These are phyloP conservation scores for Corylus heterophylla DNA, from an alignment of 306 rosid species.

Conservation along the genomic window DNA sequence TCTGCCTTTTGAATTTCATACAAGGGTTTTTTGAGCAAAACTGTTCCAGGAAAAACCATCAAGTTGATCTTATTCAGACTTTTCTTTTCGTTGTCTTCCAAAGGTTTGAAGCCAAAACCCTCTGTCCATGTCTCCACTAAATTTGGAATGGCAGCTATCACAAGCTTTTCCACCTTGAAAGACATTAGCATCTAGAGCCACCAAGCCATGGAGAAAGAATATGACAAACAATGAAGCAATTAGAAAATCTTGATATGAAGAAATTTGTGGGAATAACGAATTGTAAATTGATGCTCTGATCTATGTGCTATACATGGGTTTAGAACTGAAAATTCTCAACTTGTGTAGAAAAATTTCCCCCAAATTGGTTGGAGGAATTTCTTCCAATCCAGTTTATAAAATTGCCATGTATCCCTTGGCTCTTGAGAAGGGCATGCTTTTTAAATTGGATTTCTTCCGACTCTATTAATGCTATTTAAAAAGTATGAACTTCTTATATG, in stretches of 20 bases:
- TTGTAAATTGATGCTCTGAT: background rate
- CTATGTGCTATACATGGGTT: background rate
- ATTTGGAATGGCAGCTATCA: conserved; percentile 89
- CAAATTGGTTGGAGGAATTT: too few relatives aligned
- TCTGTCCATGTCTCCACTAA: conserved; percentile 84
- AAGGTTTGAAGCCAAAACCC: conserved; percentile 82
- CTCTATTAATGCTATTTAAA: too few relatives aligned
- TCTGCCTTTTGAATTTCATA: conserved; percentile 36
- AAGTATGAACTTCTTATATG: too few relatives aligned
- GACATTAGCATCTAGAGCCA: conserved; percentile 69
- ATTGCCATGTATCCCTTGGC: too few relatives aligned
- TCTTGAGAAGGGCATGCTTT: too few relatives aligned
- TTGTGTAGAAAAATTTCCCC: background rate
- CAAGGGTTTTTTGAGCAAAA: conserved; percentile 72
- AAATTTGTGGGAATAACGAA: background rate
- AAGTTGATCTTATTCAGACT: conserved; percentile 63
- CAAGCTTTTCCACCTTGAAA: conserved; percentile 81
- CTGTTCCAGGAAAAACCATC: conserved; percentile 96
- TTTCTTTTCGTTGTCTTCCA: conserved; percentile 62
- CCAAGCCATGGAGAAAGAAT: conserved; percentile 23
- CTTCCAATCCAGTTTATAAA: too few relatives aligned
- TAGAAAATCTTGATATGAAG: conserved; percentile 14
- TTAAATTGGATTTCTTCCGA: too few relatives aligned
- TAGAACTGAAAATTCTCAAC: background rate
- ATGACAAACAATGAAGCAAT: conserved; percentile 22